A percentile compares a stretch with the other conserved stretches of the same genome.
These are phyloP conservation scores for Fusarium domesticum DNA, from an alignment of 2,329 filamentous ascomycete genomes.

Conservation along the genomic window DNA sequence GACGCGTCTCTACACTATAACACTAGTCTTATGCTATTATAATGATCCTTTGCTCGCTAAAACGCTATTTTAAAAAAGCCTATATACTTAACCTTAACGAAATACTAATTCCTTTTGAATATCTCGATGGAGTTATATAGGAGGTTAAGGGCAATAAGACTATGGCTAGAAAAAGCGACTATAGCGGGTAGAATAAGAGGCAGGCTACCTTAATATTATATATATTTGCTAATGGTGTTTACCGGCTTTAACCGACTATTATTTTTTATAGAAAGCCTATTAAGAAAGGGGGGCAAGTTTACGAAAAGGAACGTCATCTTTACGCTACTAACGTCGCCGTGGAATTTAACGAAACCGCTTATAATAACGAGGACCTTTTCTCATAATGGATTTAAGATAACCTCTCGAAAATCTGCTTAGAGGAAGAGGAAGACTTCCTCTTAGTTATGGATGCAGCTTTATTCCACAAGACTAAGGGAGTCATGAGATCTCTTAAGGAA, in stretches of 20 bases:
- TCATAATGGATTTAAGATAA: background rate
- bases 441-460: background rate
- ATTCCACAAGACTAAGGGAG: conserved; percentile 1
- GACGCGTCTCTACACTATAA: no score
- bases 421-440: no score
- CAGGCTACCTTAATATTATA: background rate
- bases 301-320: background rate
- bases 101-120: conserved; percentile 1
- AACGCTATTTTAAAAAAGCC: background rate
- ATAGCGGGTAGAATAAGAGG: conserved; percentile 1
- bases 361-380: conserved; percentile 5
- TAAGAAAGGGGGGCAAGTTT: background rate
- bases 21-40: no score
- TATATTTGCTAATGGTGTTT: conserved; percentile 1
- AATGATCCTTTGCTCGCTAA: background rate
- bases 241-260: conserved; percentile 1
- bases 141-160: background rate
- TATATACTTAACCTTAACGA: conserved; percentile 1
- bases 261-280: background rate
- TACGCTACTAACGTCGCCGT: conserved; percentile 1
- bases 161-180: background rate
- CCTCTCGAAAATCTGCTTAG: no score
- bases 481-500: background rate
- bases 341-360: conserved; percentile 1
- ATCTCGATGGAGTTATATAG: conserved; percentile 1